These are phyloP conservation scores for Lecanicillium sp. DNA, from an alignment of 2,329 filamentous ascomycete genomes.

Conservation along the genomic window DNA sequence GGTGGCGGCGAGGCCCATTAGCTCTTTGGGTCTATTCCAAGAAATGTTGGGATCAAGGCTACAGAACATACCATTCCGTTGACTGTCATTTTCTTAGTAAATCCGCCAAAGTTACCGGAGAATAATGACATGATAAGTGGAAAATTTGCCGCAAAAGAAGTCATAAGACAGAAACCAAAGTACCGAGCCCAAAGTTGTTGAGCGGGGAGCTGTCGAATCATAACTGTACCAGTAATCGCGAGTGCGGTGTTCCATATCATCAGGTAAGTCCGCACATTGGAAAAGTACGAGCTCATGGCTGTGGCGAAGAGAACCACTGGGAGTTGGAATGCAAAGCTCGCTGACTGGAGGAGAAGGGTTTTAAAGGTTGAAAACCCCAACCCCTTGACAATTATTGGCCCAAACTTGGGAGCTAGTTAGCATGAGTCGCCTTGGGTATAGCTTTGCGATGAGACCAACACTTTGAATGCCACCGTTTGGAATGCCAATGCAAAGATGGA, in stretches of 20 bases:
- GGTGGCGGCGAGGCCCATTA: too few relatives aligned
- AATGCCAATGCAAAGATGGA: conserved; percentile 15
- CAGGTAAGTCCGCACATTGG: conserved; percentile 17
- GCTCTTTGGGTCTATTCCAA: not conserved
- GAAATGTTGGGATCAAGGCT: not conserved
- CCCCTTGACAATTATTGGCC: conserved; percentile 15
- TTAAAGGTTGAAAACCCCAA: conserved; percentile 16
- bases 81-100: conserved; percentile 52
- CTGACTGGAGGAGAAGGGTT: conserved; percentile 14
- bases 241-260: conserved; percentile 15
- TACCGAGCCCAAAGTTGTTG: conserved; percentile 4
- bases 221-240: conserved; percentile 13
- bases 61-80: conserved; percentile 37
- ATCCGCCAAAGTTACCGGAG: conserved; percentile 49
- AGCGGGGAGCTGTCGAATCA: conserved; percentile 12
- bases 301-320: conserved; percentile 16
- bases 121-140: conserved; percentile 44
- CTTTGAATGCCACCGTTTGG: conserved; percentile 20
- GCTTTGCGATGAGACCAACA: conserved; percentile 10
- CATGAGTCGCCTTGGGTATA: conserved; percentile 8
- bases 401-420: conserved; percentile 12
- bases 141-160: too few relatives aligned
- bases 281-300: conserved; percentile 15
- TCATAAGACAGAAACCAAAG: conserved; percentile 1
- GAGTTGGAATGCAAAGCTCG: conserved; percentile 14